Evolutionary conservation across 2,329 filamentous ascomycete genomes (phyloP), one percentile per base, ranked within the genome.

Genomic region (Epichloe amarillans): DNA sequence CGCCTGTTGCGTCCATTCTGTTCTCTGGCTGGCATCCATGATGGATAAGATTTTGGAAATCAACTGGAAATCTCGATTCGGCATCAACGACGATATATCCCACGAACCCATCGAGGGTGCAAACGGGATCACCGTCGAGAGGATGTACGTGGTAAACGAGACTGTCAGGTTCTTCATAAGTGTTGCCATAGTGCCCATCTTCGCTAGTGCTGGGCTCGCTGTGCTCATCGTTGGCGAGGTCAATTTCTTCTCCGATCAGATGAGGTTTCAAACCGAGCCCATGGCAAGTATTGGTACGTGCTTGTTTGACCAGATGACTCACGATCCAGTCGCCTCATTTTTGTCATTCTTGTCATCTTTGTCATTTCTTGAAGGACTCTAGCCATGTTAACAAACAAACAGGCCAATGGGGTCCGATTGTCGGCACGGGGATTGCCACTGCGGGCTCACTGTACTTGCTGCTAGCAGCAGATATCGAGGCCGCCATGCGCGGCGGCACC

Each of bases 41-140:
- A 80, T 76, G 74, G 76, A 79, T 54, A 83, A 80, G 57, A 82
- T 85, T 4, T 62, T 82, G 2, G 73, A 82, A 53, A 72, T 75
- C 47, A 83, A 83, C 52, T 82, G 77, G 77, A 77, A 71, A 54
- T 67, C 62, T 40, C 64, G 66, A 0, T 72, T 70, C 33, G 53
- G 53, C 0, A 41, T 46, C 2, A 26, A 62, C 8, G 57, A 61
- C 19, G 59, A 62, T 5, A 54, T 62, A 11, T 56, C 57, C 2
- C 62, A 76, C 41, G 62, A 72, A 39, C 57, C 60, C 0, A 76
- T 79, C 17, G 66, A 72, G 46, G 76, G 74, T 11, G 78, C 76
- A 2, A 80, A 80, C 40, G 73, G 73, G 3, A 74, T 76, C 1
- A 81, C 77, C 0, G 60, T 67, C 1, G 62, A 63, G 2, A 69